Evolutionary conservation across 176 grass and related monocot species (phyloP).

Genomic region (Avena insularis): DNA sequence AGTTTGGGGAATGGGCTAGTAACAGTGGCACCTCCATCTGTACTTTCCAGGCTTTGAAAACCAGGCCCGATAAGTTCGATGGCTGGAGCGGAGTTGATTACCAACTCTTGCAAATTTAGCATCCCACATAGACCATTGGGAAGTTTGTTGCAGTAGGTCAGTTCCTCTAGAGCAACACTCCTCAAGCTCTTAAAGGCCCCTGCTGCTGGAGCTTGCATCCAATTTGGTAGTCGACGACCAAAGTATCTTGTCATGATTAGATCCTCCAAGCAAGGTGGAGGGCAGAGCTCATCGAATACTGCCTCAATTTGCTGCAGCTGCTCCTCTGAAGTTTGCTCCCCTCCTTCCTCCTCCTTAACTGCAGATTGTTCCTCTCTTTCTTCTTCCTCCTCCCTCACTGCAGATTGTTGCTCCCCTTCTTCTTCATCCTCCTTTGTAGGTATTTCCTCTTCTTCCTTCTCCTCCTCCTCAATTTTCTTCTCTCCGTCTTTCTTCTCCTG

Average conservation of each 20-base stretch:
- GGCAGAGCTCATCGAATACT: conserved; percentile 25
- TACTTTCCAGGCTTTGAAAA: background rate
- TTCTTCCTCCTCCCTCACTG: no score
- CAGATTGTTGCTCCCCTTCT: background rate
- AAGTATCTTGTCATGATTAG: background rate
- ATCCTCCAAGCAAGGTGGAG: background rate
- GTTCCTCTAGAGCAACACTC: background rate
- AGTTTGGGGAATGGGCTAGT: background rate
- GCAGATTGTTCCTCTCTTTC: background rate
- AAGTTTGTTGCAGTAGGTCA: background rate
- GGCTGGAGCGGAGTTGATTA: accelerated
- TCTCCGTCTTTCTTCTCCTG: no score
- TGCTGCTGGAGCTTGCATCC: background rate
- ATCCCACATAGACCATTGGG: background rate
- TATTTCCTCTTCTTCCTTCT: no score
- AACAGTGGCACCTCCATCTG: background rate
- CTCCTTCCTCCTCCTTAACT: background rate
- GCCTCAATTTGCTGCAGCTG: background rate
- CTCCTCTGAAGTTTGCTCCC: background rate
- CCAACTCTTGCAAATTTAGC: background rate
- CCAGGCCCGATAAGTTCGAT: background rate
- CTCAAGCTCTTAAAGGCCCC: conserved; percentile 1
- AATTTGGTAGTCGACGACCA: conserved; percentile 20
- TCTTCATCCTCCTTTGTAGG: background rate
- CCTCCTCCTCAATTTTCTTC: background rate